These are phyloP conservation scores for Plasmodium malariae DNA, from an alignment of 169 alveolate species.

Conservation along the genomic window DNA sequence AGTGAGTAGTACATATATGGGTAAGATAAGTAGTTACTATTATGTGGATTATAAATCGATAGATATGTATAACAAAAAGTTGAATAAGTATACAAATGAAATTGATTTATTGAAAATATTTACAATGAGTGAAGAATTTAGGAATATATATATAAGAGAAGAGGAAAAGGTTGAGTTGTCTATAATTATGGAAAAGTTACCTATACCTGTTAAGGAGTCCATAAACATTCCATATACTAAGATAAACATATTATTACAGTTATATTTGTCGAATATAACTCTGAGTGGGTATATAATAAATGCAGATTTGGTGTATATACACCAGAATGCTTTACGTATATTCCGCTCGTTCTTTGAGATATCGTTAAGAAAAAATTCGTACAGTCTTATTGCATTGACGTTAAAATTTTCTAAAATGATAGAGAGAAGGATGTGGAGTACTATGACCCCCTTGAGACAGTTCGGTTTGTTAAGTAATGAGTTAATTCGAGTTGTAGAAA, in stretches of 20 bases:
- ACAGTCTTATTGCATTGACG: conserved; percentile 92
- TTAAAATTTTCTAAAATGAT: conserved; percentile 97
- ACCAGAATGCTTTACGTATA: conserved; percentile 99
- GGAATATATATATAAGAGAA: conserved; percentile 96
- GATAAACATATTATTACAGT: conserved; percentile 96
- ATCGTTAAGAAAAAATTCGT: conserved; percentile 95
- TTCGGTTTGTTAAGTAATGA: conserved; percentile 96
- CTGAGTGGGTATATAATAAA: conserved; percentile 97
- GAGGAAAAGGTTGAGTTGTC: conserved; percentile 97
- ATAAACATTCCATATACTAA: conserved; percentile 91
- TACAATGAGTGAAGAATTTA: conserved; percentile 97
- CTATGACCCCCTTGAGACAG: conserved; percentile 99
- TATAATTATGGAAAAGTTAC: conserved; percentile 94
- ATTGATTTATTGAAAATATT: conserved; percentile 96
- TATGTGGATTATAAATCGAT: conserved; percentile 97
- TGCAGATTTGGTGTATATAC: conserved; percentile 98
- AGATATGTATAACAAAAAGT: conserved; percentile 93
- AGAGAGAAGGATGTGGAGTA: conserved; percentile 98
- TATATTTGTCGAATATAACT: conserved; percentile 96
- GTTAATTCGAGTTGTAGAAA: conserved; percentile 94
- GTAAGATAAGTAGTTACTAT: conserved; percentile 98
- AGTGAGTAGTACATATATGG: conserved; percentile 96
- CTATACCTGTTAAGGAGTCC: conserved; percentile 93
- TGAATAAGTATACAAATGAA: conserved; percentile 92
- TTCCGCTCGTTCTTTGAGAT: conserved; percentile 98